Percentiles rank a stretch among this genome's conserved stretches.
These are phyloP conservation scores for Entamoeba moshkovskii DNA, from an alignment of 208 protist genomes.

Conservation along the genomic window DNA sequence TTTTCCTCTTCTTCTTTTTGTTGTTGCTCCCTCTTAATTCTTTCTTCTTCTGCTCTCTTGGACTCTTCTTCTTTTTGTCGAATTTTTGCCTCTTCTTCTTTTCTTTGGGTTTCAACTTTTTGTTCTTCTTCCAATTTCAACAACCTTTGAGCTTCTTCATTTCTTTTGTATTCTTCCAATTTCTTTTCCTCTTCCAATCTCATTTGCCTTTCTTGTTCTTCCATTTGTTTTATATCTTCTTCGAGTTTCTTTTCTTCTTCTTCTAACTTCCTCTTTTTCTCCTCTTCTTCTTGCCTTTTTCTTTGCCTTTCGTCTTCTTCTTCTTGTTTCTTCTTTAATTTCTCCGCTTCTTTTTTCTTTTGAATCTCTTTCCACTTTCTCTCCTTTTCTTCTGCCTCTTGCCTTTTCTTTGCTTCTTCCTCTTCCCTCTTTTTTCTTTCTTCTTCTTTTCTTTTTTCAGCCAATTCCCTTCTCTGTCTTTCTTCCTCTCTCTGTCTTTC, in stretches of 20 bases:
- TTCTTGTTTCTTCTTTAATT: not conserved
- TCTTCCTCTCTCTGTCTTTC: not conserved
- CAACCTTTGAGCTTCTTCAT: not conserved
- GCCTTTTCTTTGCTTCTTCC: not conserved
- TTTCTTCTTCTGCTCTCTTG: not conserved
- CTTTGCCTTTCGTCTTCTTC: conserved; percentile 20
- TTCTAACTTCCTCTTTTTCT: not conserved
- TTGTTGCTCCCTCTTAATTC: not conserved
- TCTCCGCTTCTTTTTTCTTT: not conserved
- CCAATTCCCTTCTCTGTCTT: not conserved
- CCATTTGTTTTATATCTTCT: not conserved
- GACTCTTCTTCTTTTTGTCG: not conserved
- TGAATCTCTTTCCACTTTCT: not conserved
- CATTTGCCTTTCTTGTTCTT: not conserved
- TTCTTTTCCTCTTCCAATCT: not conserved
- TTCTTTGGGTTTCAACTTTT: not conserved
- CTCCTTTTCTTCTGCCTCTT: not conserved
- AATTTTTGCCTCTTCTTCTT: not conserved
- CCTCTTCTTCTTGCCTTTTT: conserved; percentile 17
- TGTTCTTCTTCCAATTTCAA: not conserved
- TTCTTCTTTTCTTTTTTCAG: not conserved
- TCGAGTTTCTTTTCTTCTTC: not conserved
- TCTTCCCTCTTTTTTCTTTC: not conserved
- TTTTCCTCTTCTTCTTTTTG: not conserved
- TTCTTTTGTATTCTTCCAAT: not conserved